Conservation (phyloP, 2,329 filamentous ascomycete species). For the Geosmithia flava region DNA sequence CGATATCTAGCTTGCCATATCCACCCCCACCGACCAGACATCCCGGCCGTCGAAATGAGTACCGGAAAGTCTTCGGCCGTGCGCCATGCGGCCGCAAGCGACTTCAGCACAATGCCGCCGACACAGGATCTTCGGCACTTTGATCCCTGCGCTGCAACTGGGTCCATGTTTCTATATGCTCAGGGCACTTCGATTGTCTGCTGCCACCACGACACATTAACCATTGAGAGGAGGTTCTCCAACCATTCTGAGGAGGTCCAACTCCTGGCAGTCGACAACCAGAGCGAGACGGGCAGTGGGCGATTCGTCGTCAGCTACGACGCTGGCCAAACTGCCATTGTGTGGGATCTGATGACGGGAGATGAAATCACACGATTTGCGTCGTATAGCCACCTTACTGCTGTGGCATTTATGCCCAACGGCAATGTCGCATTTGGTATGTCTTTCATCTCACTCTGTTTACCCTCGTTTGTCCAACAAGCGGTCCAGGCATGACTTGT, state of each 20-base stretch:
- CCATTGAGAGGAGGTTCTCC: slow-evolving; percentile 76
- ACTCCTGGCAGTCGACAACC: slow-evolving; percentile 79
- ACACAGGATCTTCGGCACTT: slow-evolving; percentile 46
- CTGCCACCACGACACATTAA: slow-evolving; percentile 84
- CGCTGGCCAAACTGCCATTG: slow-evolving; percentile 78
- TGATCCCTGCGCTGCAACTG: slow-evolving; percentile 82
- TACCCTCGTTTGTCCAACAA: neutral
- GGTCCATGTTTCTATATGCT: slow-evolving; percentile 80
- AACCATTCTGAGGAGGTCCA: slow-evolving; percentile 73
- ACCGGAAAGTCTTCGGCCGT: slow-evolving; percentile 31
- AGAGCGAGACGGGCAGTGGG: slow-evolving; percentile 75
- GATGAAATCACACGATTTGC: slow-evolving; percentile 85
- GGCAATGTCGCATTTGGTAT: slow-evolving; percentile 94
- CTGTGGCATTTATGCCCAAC: slow-evolving; percentile 91
- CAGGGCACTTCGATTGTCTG: slow-evolving; percentile 74
- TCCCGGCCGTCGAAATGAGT: slow-evolving; percentile 46
- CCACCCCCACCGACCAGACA: slow-evolving; percentile 42
- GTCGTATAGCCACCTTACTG: slow-evolving; percentile 75
- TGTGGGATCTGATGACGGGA: slow-evolving; percentile 92
- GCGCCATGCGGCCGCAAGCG: neutral
- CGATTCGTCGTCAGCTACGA: slow-evolving; percentile 89
- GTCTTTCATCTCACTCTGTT: slow-evolving; percentile 11
- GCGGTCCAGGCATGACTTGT: neutral
- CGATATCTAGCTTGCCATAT: slow-evolving; percentile 39
- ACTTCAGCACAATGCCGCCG: slow-evolving; percentile 36